Base-by-base conservation (phyloP, 208 protist genomes). In the Endotrypanum monterogeii region DNA sequence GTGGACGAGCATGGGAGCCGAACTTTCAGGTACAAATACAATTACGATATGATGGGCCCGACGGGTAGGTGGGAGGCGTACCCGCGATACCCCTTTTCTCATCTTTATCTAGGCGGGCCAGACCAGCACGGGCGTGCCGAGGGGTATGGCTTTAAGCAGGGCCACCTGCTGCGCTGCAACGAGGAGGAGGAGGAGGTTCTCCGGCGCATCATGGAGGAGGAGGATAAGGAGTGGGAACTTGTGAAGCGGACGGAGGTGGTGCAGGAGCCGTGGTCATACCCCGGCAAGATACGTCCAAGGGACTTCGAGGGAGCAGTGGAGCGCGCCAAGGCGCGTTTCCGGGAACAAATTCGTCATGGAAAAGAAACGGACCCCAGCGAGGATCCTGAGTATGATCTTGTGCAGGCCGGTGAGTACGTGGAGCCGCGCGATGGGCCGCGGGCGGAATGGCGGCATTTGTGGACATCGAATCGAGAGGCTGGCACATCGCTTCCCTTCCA, bases 201-300 rank as follows among this genome's bases (percentile, higher is more conserved):
- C 23, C 92, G 92, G 16, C 92, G 92, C 68, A 94, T 97, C 71
- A 95, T 97, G 89, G 90, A 94, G 80, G 90, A 95, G 83, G 90
- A 97, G 82, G 92, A 97, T 73, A 90, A 89, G 82, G 89, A 97
- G 84, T 97, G 92, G 92, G 92, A 94, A 78, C 94, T 95, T 90
- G 90, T 97, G 80, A 95, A 97, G 84, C 89, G 89, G 25, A 97
- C 92, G 41, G 90, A 97, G 88, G 82, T 95, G 71, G 84, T 97
- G 52, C 92, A 97, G 84, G 90, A 97, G 88, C 92, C 90, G 67
- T 97, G 90, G 89, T 93, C 88, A 28, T 97, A 97, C 86, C 92
- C 90, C 25, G 92, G 92, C 18, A 97, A 97, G 85, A 95, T 95
- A 9, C 84, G 88, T 23, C 89, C 90, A 16, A 75, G 85, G 51